A percentile compares a stretch with the other conserved stretches of the same genome.
Evolutionary conservation across 2,329 filamentous ascomycete genomes (phyloP).

Genomic region (Pseudodiploospora longispora): DNA sequence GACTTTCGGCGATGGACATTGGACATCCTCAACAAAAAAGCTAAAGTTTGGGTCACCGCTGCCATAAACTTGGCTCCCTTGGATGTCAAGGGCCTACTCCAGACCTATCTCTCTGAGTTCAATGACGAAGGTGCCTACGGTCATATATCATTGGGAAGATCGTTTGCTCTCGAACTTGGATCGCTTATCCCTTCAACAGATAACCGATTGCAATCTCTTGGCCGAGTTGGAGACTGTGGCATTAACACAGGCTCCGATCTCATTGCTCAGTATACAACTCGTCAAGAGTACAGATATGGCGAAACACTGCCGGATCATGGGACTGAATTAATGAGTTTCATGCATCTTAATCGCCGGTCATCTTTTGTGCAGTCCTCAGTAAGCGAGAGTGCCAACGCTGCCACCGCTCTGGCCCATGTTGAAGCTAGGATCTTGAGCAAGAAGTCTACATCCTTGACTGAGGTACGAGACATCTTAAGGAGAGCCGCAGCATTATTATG

Average conservation of each 20-base stretch:
- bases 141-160: slow-evolving; percentile 84
- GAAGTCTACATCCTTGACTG: slow-evolving; percentile 61
- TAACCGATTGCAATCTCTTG: slow-evolving; percentile 75
- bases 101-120: slow-evolving; percentile 93
- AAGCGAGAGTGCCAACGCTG: slow-evolving; percentile 48
- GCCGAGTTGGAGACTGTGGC: slow-evolving; percentile 61
- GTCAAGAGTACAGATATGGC: slow-evolving; percentile 88
- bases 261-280: slow-evolving; percentile 91
- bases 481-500: slow-evolving; percentile 83
- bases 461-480: slow-evolving; percentile 74
- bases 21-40: slow-evolving; percentile 66
- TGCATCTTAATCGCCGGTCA: slow-evolving; percentile 45
- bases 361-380: slow-evolving; percentile 45
- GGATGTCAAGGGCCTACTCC: slow-evolving; percentile 89
- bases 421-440: slow-evolving; percentile 62
- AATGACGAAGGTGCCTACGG: slow-evolving; percentile 87
- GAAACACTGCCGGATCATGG: slow-evolving; percentile 65
- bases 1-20: slow-evolving; percentile 72
- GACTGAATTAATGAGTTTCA: slow-evolving; percentile 54
- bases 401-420: slow-evolving; percentile 62
- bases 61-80: slow-evolving; percentile 80
- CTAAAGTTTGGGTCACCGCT: slow-evolving; percentile 70
- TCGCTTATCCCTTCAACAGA: slow-evolving; percentile 79
- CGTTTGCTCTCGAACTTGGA: slow-evolving; percentile 90
- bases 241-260: slow-evolving; percentile 95